Conservation (phyloP, 306 rosid genomes). For the Fragaria nilgerrensis region DNA sequence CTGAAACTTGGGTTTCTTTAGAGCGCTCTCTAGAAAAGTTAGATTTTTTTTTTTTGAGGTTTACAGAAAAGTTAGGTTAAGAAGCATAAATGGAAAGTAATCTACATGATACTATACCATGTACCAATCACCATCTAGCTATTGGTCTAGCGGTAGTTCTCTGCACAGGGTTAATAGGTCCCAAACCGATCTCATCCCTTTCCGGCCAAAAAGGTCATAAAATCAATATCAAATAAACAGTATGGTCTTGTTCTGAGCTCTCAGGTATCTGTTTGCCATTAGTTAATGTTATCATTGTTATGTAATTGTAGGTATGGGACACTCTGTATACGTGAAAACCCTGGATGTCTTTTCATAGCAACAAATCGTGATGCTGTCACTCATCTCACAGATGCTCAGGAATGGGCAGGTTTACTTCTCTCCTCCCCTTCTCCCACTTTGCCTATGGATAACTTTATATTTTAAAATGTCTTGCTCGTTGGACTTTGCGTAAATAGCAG, state of each 20-base stretch:
- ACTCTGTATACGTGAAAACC: constrained; percentile 95
- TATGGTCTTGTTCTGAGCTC: constrained; percentile 4
- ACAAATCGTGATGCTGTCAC: constrained; percentile 98
- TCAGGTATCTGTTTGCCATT: not conserved
- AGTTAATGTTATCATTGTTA: not conserved
- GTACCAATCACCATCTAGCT: not conserved
- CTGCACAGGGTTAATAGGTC: not conserved
- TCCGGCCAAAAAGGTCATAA: not conserved
- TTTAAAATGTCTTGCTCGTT: not conserved
- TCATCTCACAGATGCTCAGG: constrained; percentile 99
- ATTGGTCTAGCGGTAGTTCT: not conserved
- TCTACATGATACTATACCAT: not conserved
- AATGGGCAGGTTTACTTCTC: constrained; percentile 89
- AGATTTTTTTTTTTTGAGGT: too few relatives aligned
- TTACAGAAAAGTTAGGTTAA: not conserved
- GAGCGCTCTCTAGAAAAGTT: not conserved
- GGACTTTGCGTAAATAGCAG: not conserved
- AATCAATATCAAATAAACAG: not conserved
- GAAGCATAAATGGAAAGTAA: not conserved
- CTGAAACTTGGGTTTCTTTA: not conserved
- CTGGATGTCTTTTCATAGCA: constrained; percentile 98
- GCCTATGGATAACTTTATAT: not conserved
- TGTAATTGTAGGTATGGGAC: constrained; percentile 71
- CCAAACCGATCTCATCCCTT: not conserved
- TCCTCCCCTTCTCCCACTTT: constrained; percentile 5